These are phyloP conservation scores for Pharnaceum exiguum DNA, from an alignment of 148 eudicot species.

Conservation along the genomic window DNA sequence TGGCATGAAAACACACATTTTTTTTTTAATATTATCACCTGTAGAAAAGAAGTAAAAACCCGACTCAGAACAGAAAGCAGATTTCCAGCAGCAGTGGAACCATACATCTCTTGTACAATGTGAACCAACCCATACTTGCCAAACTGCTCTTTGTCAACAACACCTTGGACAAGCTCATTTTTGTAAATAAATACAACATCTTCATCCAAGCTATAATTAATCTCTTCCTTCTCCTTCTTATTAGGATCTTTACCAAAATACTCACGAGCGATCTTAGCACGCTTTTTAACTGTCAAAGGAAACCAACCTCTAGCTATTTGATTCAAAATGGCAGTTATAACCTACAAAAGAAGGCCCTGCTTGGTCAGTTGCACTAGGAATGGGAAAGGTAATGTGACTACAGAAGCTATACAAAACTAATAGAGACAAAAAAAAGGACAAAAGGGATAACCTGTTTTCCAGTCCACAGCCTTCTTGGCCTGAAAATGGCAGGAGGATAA, in stretches of 20 bases:
- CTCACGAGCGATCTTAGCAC: constrained; percentile 67
- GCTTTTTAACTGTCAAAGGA: constrained; percentile 78
- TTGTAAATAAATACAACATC: constrained; percentile 63
- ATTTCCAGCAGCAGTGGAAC: constrained; percentile 69
- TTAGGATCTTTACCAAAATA: constrained; percentile 56
- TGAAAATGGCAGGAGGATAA: constrained; percentile 72
- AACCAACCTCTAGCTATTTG: constrained; percentile 61
- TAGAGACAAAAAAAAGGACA: not conserved
- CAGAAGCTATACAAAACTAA: not conserved
- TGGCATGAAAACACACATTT: too few relatives aligned
- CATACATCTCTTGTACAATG: constrained; percentile 95
- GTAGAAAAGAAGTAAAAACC: constrained; percentile 66
- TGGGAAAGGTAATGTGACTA: not conserved
- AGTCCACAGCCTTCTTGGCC: constrained; percentile 90
- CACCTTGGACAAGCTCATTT: constrained; percentile 93
- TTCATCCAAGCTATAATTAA: constrained; percentile 47
- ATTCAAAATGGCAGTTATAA: constrained; percentile 72
- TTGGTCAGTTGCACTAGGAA: not conserved
- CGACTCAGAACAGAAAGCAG: constrained; percentile 90
- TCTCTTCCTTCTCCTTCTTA: constrained; percentile 24
- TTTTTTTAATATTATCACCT: constrained; percentile 42
- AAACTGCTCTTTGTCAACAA: constrained; percentile 98
- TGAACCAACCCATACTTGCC: constrained; percentile 97
- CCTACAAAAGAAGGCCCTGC: constrained; percentile 33
- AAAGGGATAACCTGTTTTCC: constrained; percentile 73